Evolutionary conservation across 225 moss, liverwort and hornwort species (phyloP), one percentile per base, ranked within the genome.

Genomic region (Asterella californica): DNA sequence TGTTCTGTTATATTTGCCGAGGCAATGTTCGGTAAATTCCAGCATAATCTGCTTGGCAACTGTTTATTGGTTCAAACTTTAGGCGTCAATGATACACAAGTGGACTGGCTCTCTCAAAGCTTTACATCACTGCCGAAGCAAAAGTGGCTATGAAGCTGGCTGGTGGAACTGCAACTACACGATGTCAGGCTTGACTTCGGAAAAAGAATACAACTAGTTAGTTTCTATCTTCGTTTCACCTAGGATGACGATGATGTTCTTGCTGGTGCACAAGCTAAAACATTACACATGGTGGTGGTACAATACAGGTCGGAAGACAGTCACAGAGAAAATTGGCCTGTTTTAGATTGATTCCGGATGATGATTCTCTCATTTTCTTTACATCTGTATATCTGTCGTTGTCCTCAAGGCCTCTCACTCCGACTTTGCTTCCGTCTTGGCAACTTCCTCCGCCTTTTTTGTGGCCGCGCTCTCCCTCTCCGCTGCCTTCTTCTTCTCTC

Each of bases 401-500:
- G 9, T 12, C 42, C 42, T 42, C n/a, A 46, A 12, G 4, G 57
- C 15, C 34, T 36, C 45, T 83, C 70, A 94, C 81, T 96, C 96
- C 30, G 93, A 89, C 79, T 91, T 96, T 59, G 91, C 94, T 61
- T 94, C 93, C 17, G 90, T 88, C 80, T 90, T 83, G 18, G 91
- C 85, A 57, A 89, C 89, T 66, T 84, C 82, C 72, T 90, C 87
- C 17, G 90, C 68, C 62, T 88, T 79, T 27, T 91, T 91, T 9
- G 87, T 84, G 52, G 90, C 90, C 67, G 83, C 68, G 15, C 83
- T 77, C 8, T 93, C 91, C 69, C 93, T 85, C 86, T 96, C 93
- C 38, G 86, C 83, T 75, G 84, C 86, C 82, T 90, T 94, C 77
- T 88, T 96, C 89, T 93, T 94, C 89, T 96, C 96, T 85, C 96